Evolutionary conservation across 306 rosid genomes (phyloP), one percentile per base, ranked within the genome.

Genomic region (Notholithocarpus densiflorus): DNA sequence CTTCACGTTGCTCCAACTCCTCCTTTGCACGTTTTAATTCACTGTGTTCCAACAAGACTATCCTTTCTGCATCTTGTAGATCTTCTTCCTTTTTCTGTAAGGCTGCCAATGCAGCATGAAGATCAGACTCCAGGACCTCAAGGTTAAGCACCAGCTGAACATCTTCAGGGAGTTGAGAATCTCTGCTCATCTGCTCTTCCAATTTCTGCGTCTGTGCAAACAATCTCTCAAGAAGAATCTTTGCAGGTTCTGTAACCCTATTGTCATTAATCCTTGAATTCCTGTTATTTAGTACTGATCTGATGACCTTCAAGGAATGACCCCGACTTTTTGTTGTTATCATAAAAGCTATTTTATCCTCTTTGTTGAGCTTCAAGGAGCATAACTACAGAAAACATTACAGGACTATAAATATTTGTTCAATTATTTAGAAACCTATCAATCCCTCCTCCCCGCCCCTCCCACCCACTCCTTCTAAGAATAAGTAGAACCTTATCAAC

Each of bases 11-110:
- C 84, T 89, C 91, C 78, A 95, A 82, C 80, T 90, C 90, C 82
- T 89, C 92, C 86, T 88, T 92, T 21, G 97, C 85, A 72, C 59
- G 85, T 73, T 84, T 79, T 78, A 95, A 71, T 13, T 86, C 89
- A 17, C 82, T 81, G 43, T 88, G 81, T 84, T 91, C 98, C 75
- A 90, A 69, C 40, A 83, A 70, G 69, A 95, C 91, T 24, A 66
- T 75, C 84, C 86, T 84, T 85, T 93, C 96, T 2, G 90, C 91
- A 74, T 91, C 96, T 80, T 84, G 86, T 72, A 95, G 87, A 66
- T 88, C 89, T 48, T 91, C 96, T 83, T 95, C 99, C 82, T 93
- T 95, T 79, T 72, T 87, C 87, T 86, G 88, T 78, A 95, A 79
- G 54, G 83, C 93, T 13, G 60, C 32, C 77, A 95, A 84, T 20